Percentiles rank a stretch among this genome's conserved stretches.
These are phyloP conservation scores for Alternaria atra DNA, from an alignment of 2,329 filamentous ascomycete genomes.

Conservation along the genomic window DNA sequence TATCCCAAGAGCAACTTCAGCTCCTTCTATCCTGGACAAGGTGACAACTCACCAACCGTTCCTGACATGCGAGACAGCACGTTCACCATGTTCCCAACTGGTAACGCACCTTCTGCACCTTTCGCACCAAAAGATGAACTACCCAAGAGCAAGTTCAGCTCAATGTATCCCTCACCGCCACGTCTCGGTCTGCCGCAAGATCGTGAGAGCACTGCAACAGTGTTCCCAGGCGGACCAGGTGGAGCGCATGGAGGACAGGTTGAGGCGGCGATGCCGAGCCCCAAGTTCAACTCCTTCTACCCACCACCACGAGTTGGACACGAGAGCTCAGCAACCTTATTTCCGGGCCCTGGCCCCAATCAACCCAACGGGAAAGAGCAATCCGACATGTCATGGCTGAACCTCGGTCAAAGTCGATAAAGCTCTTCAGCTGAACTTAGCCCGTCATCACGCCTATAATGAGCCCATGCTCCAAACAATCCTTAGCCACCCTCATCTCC, in stretches of 20 bases:
- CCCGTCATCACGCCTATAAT: conserved; percentile 11
- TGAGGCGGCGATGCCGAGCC: conserved; percentile 47
- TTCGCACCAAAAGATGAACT: conserved; percentile 23
- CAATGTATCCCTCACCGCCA: conserved; percentile 43
- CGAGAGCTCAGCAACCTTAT: conserved; percentile 60
- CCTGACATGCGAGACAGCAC: conserved; percentile 72
- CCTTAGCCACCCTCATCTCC: conserved; percentile 10
- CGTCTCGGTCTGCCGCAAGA: conserved; percentile 30
- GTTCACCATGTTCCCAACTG: conserved; percentile 41
- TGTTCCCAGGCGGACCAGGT: conserved; percentile 42
- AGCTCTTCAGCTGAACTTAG: not conserved
- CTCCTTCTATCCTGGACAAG: conserved; percentile 53
- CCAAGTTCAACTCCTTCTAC: conserved; percentile 62
- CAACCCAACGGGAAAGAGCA: conserved; percentile 32
- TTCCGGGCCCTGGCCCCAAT: conserved; percentile 33
- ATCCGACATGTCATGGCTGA: conserved; percentile 82
- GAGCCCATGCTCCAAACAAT: conserved; percentile 16
- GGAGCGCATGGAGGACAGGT: conserved; percentile 20
- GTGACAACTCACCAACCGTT: conserved; percentile 57
- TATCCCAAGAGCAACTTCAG: conserved; percentile 65
- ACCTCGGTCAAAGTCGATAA: conserved; percentile 64
- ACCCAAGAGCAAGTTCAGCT: conserved; percentile 37
- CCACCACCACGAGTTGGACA: conserved; percentile 61
- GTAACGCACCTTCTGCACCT: conserved; percentile 26
- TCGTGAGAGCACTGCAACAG: conserved; percentile 63